Base-by-base conservation (phyloP, 306 rosid species). In the Pyrus communis region DNA sequence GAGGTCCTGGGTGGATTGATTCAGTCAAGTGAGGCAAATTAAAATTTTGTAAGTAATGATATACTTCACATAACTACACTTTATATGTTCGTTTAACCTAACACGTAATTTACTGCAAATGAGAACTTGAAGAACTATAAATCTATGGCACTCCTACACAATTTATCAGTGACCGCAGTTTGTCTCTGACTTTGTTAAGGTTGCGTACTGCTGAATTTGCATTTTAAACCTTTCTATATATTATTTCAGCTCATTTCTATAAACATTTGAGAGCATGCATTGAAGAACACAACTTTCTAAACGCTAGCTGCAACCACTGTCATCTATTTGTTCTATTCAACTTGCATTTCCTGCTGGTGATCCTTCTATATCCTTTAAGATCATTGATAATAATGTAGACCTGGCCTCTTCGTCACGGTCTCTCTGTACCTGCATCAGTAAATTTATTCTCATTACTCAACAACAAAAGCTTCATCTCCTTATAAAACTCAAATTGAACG, bases 1-100 rank as follows among this genome's bases (percentile, higher is more conserved):
- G 96, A 87, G 76, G 72, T 82, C 65, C 71, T 87, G 79, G 79
- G 86, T 15, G 86, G 62, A 38, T 72, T 83, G 62, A 74, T 86
- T 73, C 80, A 68, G 80, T 87, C 81, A 75, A 78, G 69, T 66
- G 83, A 82, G 79, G 78, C 73, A 63, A 80, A 69, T 79, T 91
- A 81, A 86, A 65, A 9, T 59, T 80, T 45, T 77, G 81, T 84
- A 82, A 86, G 90, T 81, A 65, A 55, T 81, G 61, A 55, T 74
- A 65, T 77, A 69, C 67, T 67, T 51, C 80, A 69, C 67, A 10
- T 59, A 22, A 13, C 70, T 27, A 51, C 77, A 78, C 65, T 78
- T 68, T 35, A 33, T 35, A 42, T 61, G 75, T 54, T 80, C 57
- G 14, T 69, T 61, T 46, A 67, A 62, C 49, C 60, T 19, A 73